phyloP scores from a whole-genome alignment of 2,329 filamentous ascomycete species.

The Leptographium lundbergii region DNA sequence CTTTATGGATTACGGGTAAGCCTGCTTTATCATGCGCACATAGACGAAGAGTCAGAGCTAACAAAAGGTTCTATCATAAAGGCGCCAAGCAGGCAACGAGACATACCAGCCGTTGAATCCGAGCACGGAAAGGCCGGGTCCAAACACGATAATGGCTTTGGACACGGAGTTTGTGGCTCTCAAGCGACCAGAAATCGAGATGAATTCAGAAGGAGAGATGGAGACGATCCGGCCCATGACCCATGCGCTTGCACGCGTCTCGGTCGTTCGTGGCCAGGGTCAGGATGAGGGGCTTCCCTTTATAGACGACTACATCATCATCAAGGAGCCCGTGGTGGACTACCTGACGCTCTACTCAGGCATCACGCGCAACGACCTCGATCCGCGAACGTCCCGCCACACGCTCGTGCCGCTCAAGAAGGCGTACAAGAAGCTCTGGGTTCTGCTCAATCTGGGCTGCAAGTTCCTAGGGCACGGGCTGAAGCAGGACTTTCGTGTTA shows the following conservation, averaged over 20 bases:
- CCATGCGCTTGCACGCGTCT: conserved; percentile 84
- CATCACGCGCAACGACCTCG: conserved; percentile 74
- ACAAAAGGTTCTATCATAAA: neutral
- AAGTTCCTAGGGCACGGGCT: conserved; percentile 89
- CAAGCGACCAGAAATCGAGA: conserved; percentile 86
- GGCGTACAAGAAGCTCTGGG: conserved; percentile 97
- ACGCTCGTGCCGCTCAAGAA: conserved; percentile 79
- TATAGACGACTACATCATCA: conserved; percentile 93
- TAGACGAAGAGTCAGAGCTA: too few species aligned
- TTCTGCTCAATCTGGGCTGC: conserved; percentile 86
- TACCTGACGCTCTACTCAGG: conserved; percentile 92
- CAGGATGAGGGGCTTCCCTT: conserved; percentile 72
- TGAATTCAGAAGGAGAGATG: conserved; percentile 85
- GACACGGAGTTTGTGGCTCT: conserved; percentile 95
- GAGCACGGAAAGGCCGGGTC: conserved; percentile 50
- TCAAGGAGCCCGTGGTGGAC: conserved; percentile 83
- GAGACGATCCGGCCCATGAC: conserved; percentile 87
- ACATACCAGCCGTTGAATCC: conserved; percentile 48
- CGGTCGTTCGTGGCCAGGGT: conserved; percentile 71
- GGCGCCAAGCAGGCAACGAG: conserved; percentile 23
- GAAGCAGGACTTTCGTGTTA: conserved; percentile 91
- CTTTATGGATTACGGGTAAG: conserved; percentile 55
- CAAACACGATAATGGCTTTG: conserved; percentile 69
- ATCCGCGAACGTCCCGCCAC: conserved; percentile 64
- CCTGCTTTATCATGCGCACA: too few species aligned